phyloP scores from a whole-genome alignment of 495 filamentous ascomycete genomes.

The Penicillium salamii region DNA sequence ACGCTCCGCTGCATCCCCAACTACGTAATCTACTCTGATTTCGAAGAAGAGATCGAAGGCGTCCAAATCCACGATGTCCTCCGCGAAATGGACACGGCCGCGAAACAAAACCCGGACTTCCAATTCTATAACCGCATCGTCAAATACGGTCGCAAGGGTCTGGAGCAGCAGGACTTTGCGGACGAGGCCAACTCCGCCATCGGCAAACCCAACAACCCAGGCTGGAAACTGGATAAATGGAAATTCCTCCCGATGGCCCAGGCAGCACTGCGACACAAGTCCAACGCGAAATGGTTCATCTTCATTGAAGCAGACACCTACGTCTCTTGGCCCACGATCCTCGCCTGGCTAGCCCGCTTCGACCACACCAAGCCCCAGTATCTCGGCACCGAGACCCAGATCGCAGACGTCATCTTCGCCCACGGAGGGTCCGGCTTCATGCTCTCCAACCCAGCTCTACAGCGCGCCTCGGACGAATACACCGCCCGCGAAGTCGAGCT shows the following conservation, averaged over 20 bases:
- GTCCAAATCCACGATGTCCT: conserved; percentile 50
- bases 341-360: conserved; percentile 53
- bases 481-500: conserved; percentile 43
- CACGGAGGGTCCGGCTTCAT: conserved; percentile 70
- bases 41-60: conserved; percentile 46
- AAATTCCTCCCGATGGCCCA: conserved; percentile 57
- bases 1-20: conserved; percentile 52
- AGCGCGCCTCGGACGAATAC: conserved; percentile 43
- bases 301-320: conserved; percentile 71
- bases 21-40: conserved; percentile 56
- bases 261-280: conserved; percentile 39
- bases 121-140: conserved; percentile 50
- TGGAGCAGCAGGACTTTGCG: conserved; percentile 37
- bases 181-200: conserved; percentile 46
- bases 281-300: conserved; percentile 61
- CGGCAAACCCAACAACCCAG: conserved; percentile 47
- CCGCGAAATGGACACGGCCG: conserved; percentile 36
- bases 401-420: conserved; percentile 55
- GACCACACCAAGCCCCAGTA: conserved; percentile 52
- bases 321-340: conserved; percentile 59
- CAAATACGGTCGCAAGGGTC: conserved; percentile 36
- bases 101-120: conserved; percentile 44
- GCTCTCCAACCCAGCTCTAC: conserved; percentile 55
- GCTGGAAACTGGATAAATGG: conserved; percentile 60
- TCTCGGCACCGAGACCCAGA: conserved; percentile 56